Evolutionary conservation across 1,284 basidiomycete genomes (phyloP).

Genomic region (Rhizopogon parksii): DNA sequence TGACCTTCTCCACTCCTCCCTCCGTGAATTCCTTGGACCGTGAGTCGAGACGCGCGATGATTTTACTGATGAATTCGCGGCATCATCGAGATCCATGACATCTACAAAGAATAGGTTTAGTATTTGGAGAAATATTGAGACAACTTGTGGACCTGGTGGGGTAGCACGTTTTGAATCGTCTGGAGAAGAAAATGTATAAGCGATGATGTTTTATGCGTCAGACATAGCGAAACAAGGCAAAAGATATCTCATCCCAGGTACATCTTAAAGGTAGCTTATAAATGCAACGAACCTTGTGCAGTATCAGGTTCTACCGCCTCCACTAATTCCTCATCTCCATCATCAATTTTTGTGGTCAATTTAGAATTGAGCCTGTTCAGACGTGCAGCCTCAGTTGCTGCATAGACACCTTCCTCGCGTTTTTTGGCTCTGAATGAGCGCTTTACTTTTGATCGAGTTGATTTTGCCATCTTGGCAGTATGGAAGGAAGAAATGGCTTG

Average conservation of each 20-base stretch:
- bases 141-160: neutral
- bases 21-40: slow-evolving; percentile 60
- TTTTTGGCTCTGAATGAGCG: slow-evolving; percentile 81
- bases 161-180: neutral
- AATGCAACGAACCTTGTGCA: slow-evolving; percentile 55
- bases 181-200: neutral
- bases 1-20: slow-evolving; percentile 68
- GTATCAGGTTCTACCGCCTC: slow-evolving; percentile 31
- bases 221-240: neutral
- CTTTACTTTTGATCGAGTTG: slow-evolving; percentile 84
- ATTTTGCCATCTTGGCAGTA: slow-evolving; percentile 77
- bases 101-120: slow-evolving; percentile 31
- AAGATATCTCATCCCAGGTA: slow-evolving; percentile 24
- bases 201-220: neutral
- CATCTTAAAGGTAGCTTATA: slow-evolving; percentile 38
- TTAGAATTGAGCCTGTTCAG: slow-evolving; percentile 71
- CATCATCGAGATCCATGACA: slow-evolving; percentile 46
- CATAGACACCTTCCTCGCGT: slow-evolving; percentile 77
- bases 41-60: slow-evolving; percentile 60
- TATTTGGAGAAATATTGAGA: neutral
- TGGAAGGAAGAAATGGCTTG: neutral
- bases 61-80: slow-evolving; percentile 19
- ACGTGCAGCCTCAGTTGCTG: slow-evolving; percentile 79
- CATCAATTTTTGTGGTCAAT: slow-evolving; percentile 47
- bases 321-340: slow-evolving; percentile 35